Base-by-base conservation (phyloP, 164 flowering plant species). In the Chimonanthus praecox region DNA sequence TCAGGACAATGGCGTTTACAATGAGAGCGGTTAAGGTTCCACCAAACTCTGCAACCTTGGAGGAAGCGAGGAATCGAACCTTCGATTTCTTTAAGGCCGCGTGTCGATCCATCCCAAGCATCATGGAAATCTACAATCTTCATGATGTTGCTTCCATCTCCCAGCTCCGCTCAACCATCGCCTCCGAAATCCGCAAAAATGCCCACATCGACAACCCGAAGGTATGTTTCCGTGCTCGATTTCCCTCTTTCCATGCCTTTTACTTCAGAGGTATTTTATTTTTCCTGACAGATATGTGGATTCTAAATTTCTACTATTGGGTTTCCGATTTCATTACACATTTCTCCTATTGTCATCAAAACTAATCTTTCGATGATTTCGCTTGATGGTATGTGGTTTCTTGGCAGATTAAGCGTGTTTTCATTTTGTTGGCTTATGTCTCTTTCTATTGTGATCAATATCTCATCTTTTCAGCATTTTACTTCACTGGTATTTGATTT, bases 81-180 rank as follows among this genome's bases (percentile, higher is more conserved):
- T 87, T 94, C 75, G 89, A 90, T 43, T 90, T 94, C 89, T 92
- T 94, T 85, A 85, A 78, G 73, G 2, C 76, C 21, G 96, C 96
- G 0, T 94, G 97, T 76, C 78, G 98, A 83, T 89, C 96, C 10
- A 78, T 92, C 46, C 98, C 98, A 2, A 8, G 82, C 4, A 60
- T 92, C 76, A 94, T 94, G 87, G 91, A 92, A 0, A 88, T 92
- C 70, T 91, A 90, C 85, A 90, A 87, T 74, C 89, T 94, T 4
- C 43, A 85, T 75, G 97, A 92, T 69, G 93, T 94, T 74, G 85
- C 78, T 48, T 75, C 88, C 18, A 67, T 76, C 45, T 82, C 98
- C 6, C 86, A 88, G 83, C 93, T 92, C 73, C 94, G 98, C 64
- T 86, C 94, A 75, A 8, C 83, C 76, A 79, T 90, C 79, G 80